These are phyloP conservation scores for Crataegus laevigata DNA, from an alignment of 306 rosid genomes.

Conservation along the genomic window DNA sequence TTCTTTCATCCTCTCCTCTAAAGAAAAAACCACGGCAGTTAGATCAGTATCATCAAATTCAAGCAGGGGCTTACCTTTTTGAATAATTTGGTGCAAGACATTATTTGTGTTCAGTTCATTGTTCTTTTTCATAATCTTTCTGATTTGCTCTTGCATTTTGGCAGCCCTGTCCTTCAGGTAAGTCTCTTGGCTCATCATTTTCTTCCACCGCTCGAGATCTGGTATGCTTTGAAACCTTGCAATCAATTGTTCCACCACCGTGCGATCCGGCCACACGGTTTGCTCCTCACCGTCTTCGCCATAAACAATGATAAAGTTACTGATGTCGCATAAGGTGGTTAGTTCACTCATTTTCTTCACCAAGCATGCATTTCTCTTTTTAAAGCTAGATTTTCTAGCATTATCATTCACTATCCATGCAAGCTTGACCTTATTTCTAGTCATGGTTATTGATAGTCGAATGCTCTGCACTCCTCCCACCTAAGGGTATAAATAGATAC, in stretches of 20 bases:
- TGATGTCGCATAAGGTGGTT: constrained; percentile 26
- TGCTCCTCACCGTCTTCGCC: constrained; percentile 9
- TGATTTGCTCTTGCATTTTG: neutral
- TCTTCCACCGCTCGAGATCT: neutral
- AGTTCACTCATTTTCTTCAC: constrained; percentile 33
- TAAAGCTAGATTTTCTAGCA: constrained; percentile 34
- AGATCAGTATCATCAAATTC: neutral
- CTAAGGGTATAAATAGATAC: neutral
- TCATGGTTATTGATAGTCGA: constrained; percentile 6
- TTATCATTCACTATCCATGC: constrained; percentile 23
- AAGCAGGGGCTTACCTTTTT: neutral
- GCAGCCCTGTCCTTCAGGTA: neutral
- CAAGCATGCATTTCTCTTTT: constrained; percentile 25
- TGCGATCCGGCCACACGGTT: constrained; percentile 21
- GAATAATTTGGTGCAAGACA: neutral
- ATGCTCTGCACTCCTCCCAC: neutral
- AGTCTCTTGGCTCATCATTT: neutral
- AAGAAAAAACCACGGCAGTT: neutral
- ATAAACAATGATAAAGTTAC: constrained; percentile 14
- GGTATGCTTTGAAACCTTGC: neutral
- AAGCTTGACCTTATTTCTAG: constrained; percentile 29
- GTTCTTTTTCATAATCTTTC: neutral
- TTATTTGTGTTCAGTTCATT: neutral
- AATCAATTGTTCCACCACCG: neutral
- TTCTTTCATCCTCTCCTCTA: neutral